Conservation (phyloP, 2,329 filamentous ascomycete species). For the Fusarium proliferatum region DNA sequence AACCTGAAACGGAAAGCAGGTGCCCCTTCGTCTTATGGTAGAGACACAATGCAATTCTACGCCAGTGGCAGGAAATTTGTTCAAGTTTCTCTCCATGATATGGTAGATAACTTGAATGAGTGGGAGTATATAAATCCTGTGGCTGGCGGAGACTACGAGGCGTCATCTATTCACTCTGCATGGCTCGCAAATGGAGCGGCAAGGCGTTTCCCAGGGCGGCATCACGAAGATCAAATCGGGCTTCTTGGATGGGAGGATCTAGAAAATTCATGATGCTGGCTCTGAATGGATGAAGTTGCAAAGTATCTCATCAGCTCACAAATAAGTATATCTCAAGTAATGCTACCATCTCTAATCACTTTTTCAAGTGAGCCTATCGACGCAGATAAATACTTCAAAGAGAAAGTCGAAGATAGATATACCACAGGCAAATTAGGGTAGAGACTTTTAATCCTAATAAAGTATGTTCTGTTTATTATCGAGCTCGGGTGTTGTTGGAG, state of each 20-base stretch:
- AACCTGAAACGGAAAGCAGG: neutral
- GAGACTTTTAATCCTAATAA: neutral
- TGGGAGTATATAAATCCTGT: neutral
- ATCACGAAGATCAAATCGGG: neutral
- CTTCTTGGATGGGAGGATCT: neutral
- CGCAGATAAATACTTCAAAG: neutral
- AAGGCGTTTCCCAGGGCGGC: neutral
- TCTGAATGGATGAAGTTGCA: neutral
- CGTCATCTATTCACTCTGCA: neutral
- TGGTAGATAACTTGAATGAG: neutral
- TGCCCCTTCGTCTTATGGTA: neutral
- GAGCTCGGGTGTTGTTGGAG: neutral
- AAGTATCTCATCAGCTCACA: accelerated
- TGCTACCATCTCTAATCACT: no score
- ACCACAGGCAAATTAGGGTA: neutral
- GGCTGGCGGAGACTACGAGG: neutral
- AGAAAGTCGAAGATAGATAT: no score
- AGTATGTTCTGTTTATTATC: neutral
- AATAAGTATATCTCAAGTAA: neutral
- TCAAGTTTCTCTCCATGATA: neutral
- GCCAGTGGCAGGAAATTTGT: neutral
- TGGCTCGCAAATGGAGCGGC: neutral
- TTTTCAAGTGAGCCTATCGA: accelerated
- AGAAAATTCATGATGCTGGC: neutral
- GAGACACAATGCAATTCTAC: neutral